Percentiles rank a stretch among this genome's conserved stretches.
phyloP scores from a whole-genome alignment of 2,329 filamentous ascomycete genomes.

The Neoascochyta sp. region DNA sequence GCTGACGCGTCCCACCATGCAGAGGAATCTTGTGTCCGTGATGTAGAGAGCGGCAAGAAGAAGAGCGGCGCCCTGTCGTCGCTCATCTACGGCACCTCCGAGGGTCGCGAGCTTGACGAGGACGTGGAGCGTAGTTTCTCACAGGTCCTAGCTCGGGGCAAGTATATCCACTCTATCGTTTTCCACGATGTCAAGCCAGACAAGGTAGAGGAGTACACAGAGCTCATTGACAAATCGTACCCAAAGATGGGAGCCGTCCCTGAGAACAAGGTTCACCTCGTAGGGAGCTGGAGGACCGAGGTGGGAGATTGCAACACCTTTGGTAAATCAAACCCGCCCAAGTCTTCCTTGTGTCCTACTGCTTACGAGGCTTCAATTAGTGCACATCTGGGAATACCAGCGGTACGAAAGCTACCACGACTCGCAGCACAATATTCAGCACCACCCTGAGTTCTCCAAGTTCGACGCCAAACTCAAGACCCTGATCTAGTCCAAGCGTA shows the following conservation, averaged over 20 bases:
- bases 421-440: slow-evolving; percentile 78
- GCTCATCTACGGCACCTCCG: slow-evolving; percentile 94
- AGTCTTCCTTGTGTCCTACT: no score
- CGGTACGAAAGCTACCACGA: slow-evolving; percentile 94
- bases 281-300: slow-evolving; percentile 97
- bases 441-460: slow-evolving; percentile 75
- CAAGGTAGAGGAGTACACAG: slow-evolving; percentile 89
- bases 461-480: slow-evolving; percentile 82
- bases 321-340: slow-evolving; percentile 66
- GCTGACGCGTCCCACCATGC: slow-evolving; percentile 48
- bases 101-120: slow-evolving; percentile 87
- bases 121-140: slow-evolving; percentile 96
- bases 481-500: slow-evolving; percentile 80
- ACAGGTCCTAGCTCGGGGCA: slow-evolving; percentile 88
- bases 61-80: slow-evolving; percentile 69
- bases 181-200: slow-evolving; percentile 95
- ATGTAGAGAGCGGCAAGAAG: slow-evolving; percentile 59
- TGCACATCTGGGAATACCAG: slow-evolving; percentile 99
- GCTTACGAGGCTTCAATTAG: slow-evolving; percentile 50
- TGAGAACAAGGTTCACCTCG: slow-evolving; percentile 91
- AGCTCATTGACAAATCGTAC: slow-evolving; percentile 87
- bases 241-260: slow-evolving; percentile 78
- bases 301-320: slow-evolving; percentile 97
- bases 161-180: slow-evolving; percentile 97
- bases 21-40: slow-evolving; percentile 56